phyloP scores from a whole-genome alignment of 2,329 filamentous ascomycete species.

The Fusarium citri region DNA sequence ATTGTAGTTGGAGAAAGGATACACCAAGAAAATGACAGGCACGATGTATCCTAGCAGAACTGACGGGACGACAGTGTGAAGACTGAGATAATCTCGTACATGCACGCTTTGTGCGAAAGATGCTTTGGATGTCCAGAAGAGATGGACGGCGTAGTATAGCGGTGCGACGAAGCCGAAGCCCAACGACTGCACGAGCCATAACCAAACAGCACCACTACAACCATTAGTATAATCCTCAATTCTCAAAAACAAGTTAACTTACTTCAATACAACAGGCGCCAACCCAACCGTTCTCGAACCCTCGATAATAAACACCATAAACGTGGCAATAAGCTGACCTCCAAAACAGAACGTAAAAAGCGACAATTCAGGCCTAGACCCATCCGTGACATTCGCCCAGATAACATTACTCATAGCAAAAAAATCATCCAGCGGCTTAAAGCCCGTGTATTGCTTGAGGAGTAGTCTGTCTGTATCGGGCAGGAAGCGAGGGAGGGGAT shows the following conservation, averaged over 20 bases:
- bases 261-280: conserved; percentile 39
- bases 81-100: conserved; percentile 32
- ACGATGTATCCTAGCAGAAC: conserved; percentile 41
- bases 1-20: conserved; percentile 34
- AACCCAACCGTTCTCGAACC: conserved; percentile 21
- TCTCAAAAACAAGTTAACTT: background rate
- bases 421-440: conserved; percentile 32
- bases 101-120: conserved; percentile 20
- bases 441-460: conserved; percentile 35
- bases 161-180: conserved; percentile 43
- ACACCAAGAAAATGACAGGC: conserved; percentile 29
- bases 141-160: conserved; percentile 37
- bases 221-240: too few species aligned
- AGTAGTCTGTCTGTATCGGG: conserved; percentile 37
- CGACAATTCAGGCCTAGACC: conserved; percentile 38
- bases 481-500: conserved; percentile 33
- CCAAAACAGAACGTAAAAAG: conserved; percentile 42
- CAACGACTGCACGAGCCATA: conserved; percentile 34
- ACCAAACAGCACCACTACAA: conserved; percentile 41
- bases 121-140: conserved; percentile 31
- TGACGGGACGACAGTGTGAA: conserved; percentile 37
- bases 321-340: conserved; percentile 34
- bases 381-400: conserved; percentile 41
- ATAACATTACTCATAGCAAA: conserved; percentile 37
- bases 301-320: conserved; percentile 40